A percentile compares a stretch with the other conserved stretches of the same genome.
These are phyloP conservation scores for Monosporascus sp. DNA, from an alignment of 2,329 filamentous ascomycete genomes.

Conservation along the genomic window DNA sequence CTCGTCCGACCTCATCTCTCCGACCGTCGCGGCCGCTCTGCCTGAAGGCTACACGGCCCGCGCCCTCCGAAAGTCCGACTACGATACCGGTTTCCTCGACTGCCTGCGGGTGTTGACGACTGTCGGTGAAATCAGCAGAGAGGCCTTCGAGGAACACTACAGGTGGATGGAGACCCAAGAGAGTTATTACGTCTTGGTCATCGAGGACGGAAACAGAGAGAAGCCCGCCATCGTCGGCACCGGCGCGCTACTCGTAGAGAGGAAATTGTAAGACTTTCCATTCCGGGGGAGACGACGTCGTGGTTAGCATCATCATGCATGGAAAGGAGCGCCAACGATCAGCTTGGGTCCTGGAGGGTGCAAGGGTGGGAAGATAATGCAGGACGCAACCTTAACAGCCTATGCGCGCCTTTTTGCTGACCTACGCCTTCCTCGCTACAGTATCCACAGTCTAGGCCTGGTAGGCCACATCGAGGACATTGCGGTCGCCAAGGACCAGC, in stretches of 20 bases:
- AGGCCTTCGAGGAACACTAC: conserved; percentile 72
- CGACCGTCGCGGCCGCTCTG: conserved; percentile 64
- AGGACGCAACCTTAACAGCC: neutral
- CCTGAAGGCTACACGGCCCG: conserved; percentile 80
- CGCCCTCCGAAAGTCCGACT: conserved; percentile 73
- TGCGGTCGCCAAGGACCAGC: conserved; percentile 88
- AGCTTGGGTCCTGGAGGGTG: neutral
- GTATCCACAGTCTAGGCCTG: conserved; percentile 72
- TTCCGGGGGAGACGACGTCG: neutral
- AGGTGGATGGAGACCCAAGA: conserved; percentile 71
- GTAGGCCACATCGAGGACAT: conserved; percentile 99
- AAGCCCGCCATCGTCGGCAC: conserved; percentile 74
- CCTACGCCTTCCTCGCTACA: conserved; percentile 24
- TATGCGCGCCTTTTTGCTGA: conserved; percentile 10
- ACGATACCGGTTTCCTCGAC: conserved; percentile 77
- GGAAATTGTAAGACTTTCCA: conserved; percentile 69
- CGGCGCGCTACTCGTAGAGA: conserved; percentile 83
- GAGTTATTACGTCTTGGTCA: conserved; percentile 81
- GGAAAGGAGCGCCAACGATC: too few relatives aligned
- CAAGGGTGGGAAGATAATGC: neutral
- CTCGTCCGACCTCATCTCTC: conserved; percentile 68
- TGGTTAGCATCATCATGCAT: too few relatives aligned
- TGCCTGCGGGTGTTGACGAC: conserved; percentile 87
- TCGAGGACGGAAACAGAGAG: conserved; percentile 61
- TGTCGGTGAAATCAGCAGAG: conserved; percentile 77